Evolutionary conservation across 1,284 basidiomycete species (phyloP).

Genomic region (Apiotrichum montevideense): DNA sequence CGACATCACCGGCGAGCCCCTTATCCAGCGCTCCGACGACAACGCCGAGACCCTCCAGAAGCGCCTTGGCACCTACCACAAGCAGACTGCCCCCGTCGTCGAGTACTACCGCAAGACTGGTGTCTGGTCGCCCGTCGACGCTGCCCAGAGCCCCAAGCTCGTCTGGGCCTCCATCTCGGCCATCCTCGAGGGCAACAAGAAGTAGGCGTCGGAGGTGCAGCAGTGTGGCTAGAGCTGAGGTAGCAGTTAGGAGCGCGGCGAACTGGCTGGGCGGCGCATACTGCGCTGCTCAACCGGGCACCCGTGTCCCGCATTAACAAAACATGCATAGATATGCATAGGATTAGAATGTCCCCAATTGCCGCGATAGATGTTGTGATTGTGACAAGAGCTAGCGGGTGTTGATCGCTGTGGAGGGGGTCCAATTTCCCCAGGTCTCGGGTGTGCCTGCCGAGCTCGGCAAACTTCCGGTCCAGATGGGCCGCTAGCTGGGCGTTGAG

Average conservation of each 20-base stretch:
- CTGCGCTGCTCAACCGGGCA: not conserved
- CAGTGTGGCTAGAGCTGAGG: not conserved
- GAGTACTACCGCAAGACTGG: slow-evolving; percentile 91
- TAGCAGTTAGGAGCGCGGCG: not conserved
- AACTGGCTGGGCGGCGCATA: too few relatives aligned
- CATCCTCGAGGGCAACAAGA: slow-evolving; percentile 25
- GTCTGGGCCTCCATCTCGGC: slow-evolving; percentile 74
- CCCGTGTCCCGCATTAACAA: not conserved
- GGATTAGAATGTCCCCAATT: not conserved
- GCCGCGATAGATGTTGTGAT: too few relatives aligned
- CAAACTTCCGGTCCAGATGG: too few relatives aligned
- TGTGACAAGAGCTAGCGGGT: too few relatives aligned
- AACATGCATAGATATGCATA: slow-evolving; percentile 5
- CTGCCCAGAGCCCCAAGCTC: slow-evolving; percentile 81
- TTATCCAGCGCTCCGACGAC: slow-evolving; percentile 87
- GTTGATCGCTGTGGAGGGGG: too few relatives aligned
- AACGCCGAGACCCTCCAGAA: slow-evolving; percentile 89
- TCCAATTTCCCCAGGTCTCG: too few relatives aligned
- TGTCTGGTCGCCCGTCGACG: slow-evolving; percentile 84
- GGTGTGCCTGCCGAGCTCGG: too few relatives aligned
- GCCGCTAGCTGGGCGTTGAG: too few relatives aligned
- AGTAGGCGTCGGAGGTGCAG: not conserved
- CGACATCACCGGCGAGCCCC: slow-evolving; percentile 90
- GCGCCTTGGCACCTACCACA: slow-evolving; percentile 78
- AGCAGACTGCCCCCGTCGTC: slow-evolving; percentile 90